A percentile compares a stretch with the other conserved stretches of the same genome.
Conservation (phyloP, 2,329 filamentous ascomycete genomes). For the Pseudogymnoascus sp. region DNA sequence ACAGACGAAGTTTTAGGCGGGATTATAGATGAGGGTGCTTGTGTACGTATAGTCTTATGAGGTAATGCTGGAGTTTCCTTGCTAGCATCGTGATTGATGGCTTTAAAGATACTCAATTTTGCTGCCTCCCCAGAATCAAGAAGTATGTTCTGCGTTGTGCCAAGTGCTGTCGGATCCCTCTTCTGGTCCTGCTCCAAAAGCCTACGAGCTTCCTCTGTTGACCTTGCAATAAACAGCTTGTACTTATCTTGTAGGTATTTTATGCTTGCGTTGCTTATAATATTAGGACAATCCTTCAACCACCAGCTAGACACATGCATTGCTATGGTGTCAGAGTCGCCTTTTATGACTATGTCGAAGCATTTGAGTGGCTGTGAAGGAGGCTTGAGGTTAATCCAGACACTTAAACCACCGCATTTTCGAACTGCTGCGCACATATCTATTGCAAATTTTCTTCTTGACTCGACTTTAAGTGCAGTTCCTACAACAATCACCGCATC, state of each 20-base stretch:
- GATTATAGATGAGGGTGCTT: not conserved
- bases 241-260: conserved; percentile 9
- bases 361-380: conserved; percentile 71
- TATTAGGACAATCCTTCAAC: conserved; percentile 12
- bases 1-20: not conserved
- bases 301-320: conserved; percentile 17
- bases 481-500: conserved; percentile 89
- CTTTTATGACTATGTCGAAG: conserved; percentile 84
- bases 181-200: not conserved
- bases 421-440: conserved; percentile 80
- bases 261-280: conserved; percentile 17
- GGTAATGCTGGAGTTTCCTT: not conserved
- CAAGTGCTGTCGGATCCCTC: not conserved
- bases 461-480: conserved; percentile 86
- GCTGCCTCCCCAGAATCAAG: not conserved
- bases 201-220: conserved; percentile 8
- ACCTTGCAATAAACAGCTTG: conserved; percentile 16
- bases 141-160: not conserved
- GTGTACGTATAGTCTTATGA: not conserved
- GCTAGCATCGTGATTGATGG: not conserved
- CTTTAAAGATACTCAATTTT: not conserved
- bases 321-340: conserved; percentile 79
- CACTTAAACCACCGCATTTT: conserved; percentile 70
- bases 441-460: conserved; percentile 75
- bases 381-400: conserved; percentile 86